Conservation (phyloP, 345 rosid genomes). For the Murraya koenigii region DNA sequence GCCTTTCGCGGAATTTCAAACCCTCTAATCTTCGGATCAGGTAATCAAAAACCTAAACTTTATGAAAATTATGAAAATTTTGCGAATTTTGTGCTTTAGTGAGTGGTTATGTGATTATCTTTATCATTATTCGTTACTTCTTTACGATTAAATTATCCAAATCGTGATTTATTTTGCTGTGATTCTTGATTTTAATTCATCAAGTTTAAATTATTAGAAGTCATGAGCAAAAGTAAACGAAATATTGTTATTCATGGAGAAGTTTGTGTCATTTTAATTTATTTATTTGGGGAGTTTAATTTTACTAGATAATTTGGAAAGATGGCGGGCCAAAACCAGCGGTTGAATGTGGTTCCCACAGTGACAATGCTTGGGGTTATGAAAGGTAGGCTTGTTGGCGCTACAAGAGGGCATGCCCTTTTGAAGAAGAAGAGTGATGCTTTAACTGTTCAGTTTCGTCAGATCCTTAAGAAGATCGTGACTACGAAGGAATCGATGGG, state of each 20-base stretch:
- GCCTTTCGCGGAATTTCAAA: background rate
- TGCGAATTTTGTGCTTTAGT: background rate
- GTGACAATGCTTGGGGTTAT: conserved; percentile 75
- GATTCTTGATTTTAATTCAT: background rate
- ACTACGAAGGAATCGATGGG: conserved; percentile 88
- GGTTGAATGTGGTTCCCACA: conserved; percentile 88
- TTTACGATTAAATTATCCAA: background rate
- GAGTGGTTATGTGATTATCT: too few species aligned
- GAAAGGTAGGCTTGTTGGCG: conserved; percentile 86
- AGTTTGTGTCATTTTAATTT: background rate
- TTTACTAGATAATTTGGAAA: conserved; percentile 21
- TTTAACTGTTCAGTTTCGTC: conserved; percentile 82
- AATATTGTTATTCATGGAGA: too few species aligned
- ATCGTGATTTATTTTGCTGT: background rate
- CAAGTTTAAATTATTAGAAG: background rate
- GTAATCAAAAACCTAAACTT: background rate
- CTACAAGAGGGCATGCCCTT: conserved; percentile 93
- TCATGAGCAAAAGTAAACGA: background rate
- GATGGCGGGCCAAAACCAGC: conserved; percentile 78
- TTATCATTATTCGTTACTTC: background rate
- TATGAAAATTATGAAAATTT: background rate
- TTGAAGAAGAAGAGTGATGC: conserved; percentile 99
- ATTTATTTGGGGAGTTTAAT: background rate
- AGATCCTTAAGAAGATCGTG: conserved; percentile 78
- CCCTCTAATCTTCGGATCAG: background rate